Conservation (phyloP, 2,329 filamentous ascomycete species). For the Arachnopeziza araneosa region DNA sequence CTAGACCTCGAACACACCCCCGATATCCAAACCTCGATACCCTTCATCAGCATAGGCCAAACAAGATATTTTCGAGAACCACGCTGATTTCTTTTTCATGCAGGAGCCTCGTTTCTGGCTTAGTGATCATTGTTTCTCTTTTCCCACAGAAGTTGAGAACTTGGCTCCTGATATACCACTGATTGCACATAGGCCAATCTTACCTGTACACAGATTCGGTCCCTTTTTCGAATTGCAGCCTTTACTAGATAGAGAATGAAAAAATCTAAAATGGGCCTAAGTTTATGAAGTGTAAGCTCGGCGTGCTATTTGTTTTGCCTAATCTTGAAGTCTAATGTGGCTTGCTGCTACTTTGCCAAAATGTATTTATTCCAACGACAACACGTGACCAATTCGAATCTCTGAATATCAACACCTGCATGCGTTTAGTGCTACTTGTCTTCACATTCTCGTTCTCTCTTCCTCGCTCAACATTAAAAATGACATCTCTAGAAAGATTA, state of each 20-base stretch:
- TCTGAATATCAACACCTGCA: no score
- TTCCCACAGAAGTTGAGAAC: slow-evolving; percentile 10
- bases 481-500: no score
- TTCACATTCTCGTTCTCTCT: no score
- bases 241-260: slow-evolving; percentile 13
- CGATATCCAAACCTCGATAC: not conserved
- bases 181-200: slow-evolving; percentile 27
- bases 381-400: no score
- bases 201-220: slow-evolving; percentile 14
- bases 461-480: no score
- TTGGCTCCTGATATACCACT: slow-evolving; percentile 15
- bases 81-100: slow-evolving; percentile 26
- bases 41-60: not conserved
- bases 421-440: no score
- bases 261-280: not conserved
- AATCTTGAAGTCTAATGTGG: not conserved
- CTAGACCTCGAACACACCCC: not conserved
- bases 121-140: not conserved
- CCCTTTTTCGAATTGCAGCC: not conserved
- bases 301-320: not conserved
- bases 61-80: slow-evolving; percentile 13
- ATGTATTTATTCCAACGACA: no score
- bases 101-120: slow-evolving; percentile 17
- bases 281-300: not conserved
- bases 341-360: no score